Evolutionary conservation across 768 basidiomycete species (phyloP).

Genomic region (Kwoniella dendrophila): DNA sequence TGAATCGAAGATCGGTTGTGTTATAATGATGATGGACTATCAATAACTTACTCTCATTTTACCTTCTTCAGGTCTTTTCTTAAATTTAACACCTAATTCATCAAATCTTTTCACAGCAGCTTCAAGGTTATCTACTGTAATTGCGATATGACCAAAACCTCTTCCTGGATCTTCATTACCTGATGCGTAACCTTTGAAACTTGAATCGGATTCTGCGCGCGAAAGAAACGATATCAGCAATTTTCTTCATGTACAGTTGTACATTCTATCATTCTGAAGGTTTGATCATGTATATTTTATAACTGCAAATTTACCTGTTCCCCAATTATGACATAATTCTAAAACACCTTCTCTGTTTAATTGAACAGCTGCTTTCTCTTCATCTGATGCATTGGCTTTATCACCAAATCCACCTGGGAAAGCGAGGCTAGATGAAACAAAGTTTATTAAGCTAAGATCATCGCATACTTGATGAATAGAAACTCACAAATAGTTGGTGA

Average conservation of each 20-base stretch:
- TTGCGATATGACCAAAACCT: constrained; percentile 84
- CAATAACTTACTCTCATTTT: constrained; percentile 64
- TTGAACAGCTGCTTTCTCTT: constrained; percentile 61
- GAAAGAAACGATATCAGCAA: background rate
- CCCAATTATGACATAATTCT: constrained; percentile 51
- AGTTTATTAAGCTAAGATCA: background rate
- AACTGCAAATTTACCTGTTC: constrained; percentile 35
- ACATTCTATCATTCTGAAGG: too few relatives aligned
- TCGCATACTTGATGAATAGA: constrained; percentile 39
- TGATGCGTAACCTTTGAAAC: constrained; percentile 77
- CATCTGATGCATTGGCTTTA: constrained; percentile 61
- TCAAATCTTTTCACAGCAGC: constrained; percentile 83
- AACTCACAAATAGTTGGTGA: constrained; percentile 41
- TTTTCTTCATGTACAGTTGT: background rate
- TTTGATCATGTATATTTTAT: background rate
- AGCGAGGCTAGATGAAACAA: constrained; percentile 76
- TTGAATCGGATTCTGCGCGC: constrained; percentile 65
- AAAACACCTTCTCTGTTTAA: constrained; percentile 68
- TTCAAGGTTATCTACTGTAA: constrained; percentile 79
- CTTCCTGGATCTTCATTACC: constrained; percentile 82
- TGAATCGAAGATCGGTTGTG: too few relatives aligned
- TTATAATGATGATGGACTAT: too few relatives aligned
- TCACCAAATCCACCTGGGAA: constrained; percentile 60
- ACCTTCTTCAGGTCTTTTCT: constrained; percentile 82
- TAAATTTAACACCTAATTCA: constrained; percentile 73